Percentiles rank a stretch among this genome's conserved stretches.
Conservation (phyloP, 1,284 basidiomycete genomes). For the Irpex rosettiformis region DNA sequence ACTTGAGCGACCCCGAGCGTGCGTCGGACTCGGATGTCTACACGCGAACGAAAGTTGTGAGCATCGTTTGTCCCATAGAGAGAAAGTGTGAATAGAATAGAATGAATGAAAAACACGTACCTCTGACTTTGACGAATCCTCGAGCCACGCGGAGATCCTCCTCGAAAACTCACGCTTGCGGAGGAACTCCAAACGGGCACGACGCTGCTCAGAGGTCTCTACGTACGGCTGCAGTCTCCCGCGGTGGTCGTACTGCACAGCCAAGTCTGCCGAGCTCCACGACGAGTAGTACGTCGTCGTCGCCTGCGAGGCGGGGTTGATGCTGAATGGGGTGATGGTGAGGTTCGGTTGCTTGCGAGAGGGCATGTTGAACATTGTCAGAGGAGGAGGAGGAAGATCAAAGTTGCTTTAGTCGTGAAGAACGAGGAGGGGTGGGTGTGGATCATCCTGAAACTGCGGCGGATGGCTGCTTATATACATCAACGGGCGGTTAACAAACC, state of each 20-base stretch:
- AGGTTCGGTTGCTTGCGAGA: not conserved
- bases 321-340: not conserved
- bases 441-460: not conserved
- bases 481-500: slow-evolving; percentile 3
- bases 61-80: not conserved
- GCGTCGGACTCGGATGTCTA: slow-evolving; percentile 1
- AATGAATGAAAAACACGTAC: not conserved
- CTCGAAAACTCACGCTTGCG: slow-evolving; percentile 31
- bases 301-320: not conserved
- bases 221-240: slow-evolving; percentile 20
- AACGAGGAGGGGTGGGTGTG: not conserved
- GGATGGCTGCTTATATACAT: not conserved
- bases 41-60: not conserved
- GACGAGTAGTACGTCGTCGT: too few species aligned
- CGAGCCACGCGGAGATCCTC: slow-evolving; percentile 28
- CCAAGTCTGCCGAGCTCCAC: not conserved
- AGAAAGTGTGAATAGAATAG: too few species aligned
- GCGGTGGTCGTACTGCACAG: slow-evolving; percentile 15
- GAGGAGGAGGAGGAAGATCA: not conserved
- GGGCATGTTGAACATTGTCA: not conserved
- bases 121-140: slow-evolving; percentile 16
- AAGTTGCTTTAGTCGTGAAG: too few species aligned
- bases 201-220: slow-evolving; percentile 27
- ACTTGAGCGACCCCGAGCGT: not conserved
- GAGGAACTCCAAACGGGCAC: slow-evolving; percentile 30